A percentile compares a stretch with the other conserved stretches of the same genome.
These are phyloP conservation scores for Trypanosoma melophagium DNA, from an alignment of 208 protist genomes.

Conservation along the genomic window DNA sequence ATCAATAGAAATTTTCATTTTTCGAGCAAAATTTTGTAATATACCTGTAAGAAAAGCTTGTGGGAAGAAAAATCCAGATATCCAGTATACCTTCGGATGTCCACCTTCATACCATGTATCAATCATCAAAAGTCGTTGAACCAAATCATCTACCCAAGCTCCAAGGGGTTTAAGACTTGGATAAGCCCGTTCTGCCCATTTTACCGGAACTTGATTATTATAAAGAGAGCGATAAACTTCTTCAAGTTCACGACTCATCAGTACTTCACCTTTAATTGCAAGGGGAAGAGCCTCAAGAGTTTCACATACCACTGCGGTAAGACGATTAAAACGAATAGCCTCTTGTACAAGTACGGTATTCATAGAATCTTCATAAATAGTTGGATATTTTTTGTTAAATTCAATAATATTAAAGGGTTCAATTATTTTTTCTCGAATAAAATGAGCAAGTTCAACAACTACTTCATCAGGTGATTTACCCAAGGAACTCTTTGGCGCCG, in stretches of 20 bases:
- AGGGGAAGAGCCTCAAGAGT: slow-evolving; percentile 85
- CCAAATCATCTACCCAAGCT: slow-evolving; percentile 94
- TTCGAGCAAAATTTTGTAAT: slow-evolving; percentile 95
- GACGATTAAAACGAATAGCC: slow-evolving; percentile 95
- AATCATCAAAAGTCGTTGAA: slow-evolving; percentile 91
- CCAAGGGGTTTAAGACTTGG: slow-evolving; percentile 94
- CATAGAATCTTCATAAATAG: slow-evolving; percentile 97
- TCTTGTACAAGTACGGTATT: slow-evolving; percentile 98
- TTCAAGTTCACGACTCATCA: slow-evolving; percentile 97
- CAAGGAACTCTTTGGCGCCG: slow-evolving; percentile 27
- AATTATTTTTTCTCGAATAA: slow-evolving; percentile 81
- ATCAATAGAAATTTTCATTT: slow-evolving; percentile 94
- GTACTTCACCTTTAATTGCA: slow-evolving; percentile 96
- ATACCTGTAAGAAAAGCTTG: slow-evolving; percentile 94
- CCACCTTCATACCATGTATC: slow-evolving; percentile 93
- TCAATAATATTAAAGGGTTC: slow-evolving; percentile 84
- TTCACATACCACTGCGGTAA: slow-evolving; percentile 82
- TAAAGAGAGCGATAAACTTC: slow-evolving; percentile 92
- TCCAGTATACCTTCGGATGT: slow-evolving; percentile 93
- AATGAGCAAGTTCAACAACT: slow-evolving; percentile 70
- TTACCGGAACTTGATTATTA: slow-evolving; percentile 94
- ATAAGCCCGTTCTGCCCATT: slow-evolving; percentile 92
- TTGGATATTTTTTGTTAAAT: slow-evolving; percentile 91
- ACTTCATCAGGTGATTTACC: slow-evolving; percentile 80
- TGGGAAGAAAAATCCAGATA: slow-evolving; percentile 97